Conservation (phyloP, 164 flowering plant genomes). For the Hamamelis virginiana region DNA sequence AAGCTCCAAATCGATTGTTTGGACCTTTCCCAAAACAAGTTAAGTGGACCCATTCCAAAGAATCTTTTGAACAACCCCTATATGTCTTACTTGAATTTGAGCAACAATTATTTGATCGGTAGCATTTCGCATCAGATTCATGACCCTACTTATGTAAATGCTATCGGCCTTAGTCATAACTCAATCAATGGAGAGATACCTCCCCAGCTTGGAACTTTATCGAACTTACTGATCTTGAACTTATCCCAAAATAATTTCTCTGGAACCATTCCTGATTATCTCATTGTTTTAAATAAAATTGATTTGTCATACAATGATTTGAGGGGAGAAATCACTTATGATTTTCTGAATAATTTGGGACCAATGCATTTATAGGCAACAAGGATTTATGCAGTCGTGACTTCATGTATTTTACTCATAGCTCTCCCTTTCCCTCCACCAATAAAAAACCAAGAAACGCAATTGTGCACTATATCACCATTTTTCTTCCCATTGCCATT, state of each 20-base stretch:
- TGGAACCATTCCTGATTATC: background rate
- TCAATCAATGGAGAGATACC: constrained; percentile 1
- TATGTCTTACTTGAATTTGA: too few relatives aligned
- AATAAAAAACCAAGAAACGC: background rate
- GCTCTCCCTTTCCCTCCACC: background rate
- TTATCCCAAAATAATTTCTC: constrained; percentile 3
- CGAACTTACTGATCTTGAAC: background rate
- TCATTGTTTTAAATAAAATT: background rate
- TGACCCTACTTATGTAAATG: too few relatives aligned
- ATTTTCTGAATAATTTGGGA: too few relatives aligned
- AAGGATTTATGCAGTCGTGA: background rate
- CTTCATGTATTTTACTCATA: too few relatives aligned
- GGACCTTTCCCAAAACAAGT: too few relatives aligned
- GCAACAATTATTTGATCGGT: too few relatives aligned
- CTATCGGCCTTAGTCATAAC: background rate
- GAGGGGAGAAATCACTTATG: background rate
- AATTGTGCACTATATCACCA: background rate
- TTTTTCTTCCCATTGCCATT: background rate
- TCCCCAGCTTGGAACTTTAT: background rate
- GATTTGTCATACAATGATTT: background rate
- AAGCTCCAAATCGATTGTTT: background rate
- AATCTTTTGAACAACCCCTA: too few relatives aligned
- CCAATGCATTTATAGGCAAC: background rate
- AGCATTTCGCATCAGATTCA: too few relatives aligned
- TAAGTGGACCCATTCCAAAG: too few relatives aligned